Percentiles rank a stretch among this genome's conserved stretches.
These are phyloP conservation scores for Besnoitia besnoiti DNA, from an alignment of 169 alveolate species.

Conservation along the genomic window DNA sequence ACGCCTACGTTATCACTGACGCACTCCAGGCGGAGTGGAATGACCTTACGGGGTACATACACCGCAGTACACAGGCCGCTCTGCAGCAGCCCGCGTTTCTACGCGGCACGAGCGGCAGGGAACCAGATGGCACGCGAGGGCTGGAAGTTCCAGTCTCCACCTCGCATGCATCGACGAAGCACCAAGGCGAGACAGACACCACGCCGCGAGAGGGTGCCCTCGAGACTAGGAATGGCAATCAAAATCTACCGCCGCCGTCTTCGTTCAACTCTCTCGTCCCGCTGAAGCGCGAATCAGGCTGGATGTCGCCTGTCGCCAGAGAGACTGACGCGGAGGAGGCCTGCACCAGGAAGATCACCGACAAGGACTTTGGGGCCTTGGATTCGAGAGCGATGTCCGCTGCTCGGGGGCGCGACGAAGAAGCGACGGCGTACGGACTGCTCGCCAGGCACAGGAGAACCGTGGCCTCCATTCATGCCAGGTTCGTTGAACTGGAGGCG, in stretches of 20 bases:
- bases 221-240: no score
- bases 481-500: background rate
- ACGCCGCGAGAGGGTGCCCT: no score
- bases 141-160: no score
- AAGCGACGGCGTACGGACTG: background rate
- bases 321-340: no score
- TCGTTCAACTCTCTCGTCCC: no score
- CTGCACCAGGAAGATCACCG: no score
- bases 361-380: background rate
- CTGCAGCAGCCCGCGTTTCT: background rate
- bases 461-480: background rate
- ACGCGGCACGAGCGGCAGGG: background rate
- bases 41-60: background rate
- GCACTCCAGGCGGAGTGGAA: conserved; percentile 13
- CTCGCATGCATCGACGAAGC: no score
- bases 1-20: background rate
- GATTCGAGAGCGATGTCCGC: background rate
- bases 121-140: no score
- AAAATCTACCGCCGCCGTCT: no score
- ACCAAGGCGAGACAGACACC: no score
- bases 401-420: background rate
- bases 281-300: no score
- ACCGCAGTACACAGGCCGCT: background rate
- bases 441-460: conserved; percentile 13
- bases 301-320: no score